Evolutionary conservation across 352 stramenopile genomes (phyloP).

Genomic region (Pythium graminicola): DNA sequence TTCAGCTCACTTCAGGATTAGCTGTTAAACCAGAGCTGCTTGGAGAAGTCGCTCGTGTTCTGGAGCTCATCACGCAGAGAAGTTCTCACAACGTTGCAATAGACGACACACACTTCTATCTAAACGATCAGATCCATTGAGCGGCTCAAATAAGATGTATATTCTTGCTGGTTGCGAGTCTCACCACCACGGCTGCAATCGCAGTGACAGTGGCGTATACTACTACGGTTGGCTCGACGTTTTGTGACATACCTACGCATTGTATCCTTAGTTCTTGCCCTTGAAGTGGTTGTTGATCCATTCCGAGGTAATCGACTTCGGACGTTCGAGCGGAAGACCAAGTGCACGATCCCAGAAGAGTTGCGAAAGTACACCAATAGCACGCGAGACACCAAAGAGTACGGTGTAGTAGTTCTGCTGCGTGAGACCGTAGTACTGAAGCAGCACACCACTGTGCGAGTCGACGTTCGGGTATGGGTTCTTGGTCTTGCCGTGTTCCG

Average conservation of each 20-base stretch:
- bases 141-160: slow-evolving; percentile 10
- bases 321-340: slow-evolving; percentile 95
- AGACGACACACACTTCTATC: too few species aligned
- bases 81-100: too few species aligned
- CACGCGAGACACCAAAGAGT: slow-evolving; percentile 97
- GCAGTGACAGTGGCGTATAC: slow-evolving; percentile 7
- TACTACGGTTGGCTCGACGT: too few species aligned
- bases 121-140: too few species aligned
- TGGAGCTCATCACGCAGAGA: too few species aligned
- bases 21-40: too few species aligned
- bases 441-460: slow-evolving; percentile 96
- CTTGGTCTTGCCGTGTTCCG: slow-evolving; percentile 98
- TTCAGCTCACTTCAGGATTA: too few species aligned
- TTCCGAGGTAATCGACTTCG: slow-evolving; percentile 98
- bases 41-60: too few species aligned
- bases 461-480: slow-evolving; percentile 99
- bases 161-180: background rate
- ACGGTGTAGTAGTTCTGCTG: slow-evolving; percentile 99
- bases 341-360: slow-evolving; percentile 98
- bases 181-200: slow-evolving; percentile 17
- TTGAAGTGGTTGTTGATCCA: slow-evolving; percentile 96
- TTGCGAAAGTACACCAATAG: slow-evolving; percentile 97
- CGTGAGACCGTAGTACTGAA: slow-evolving; percentile 99
- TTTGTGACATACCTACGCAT: too few species aligned
- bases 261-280: slow-evolving; percentile 16